Conservation (phyloP, 2,329 filamentous ascomycete species). For the Fonsecaea pugnacius region DNA sequence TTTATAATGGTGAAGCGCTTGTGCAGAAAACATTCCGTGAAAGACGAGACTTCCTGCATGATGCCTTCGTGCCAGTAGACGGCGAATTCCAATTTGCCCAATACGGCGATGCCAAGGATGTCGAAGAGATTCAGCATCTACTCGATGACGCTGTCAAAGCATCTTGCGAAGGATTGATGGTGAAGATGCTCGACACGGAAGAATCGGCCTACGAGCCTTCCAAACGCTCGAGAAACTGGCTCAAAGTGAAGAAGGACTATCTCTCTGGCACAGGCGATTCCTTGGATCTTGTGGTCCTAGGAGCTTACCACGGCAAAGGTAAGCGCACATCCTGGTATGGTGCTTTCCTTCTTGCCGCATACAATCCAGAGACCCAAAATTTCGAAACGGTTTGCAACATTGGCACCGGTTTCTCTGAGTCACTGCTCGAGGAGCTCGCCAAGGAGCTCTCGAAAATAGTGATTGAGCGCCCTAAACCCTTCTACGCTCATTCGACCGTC, state of each 20-base stretch:
- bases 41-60: conserved; percentile 73
- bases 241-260: conserved; percentile 99
- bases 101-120: conserved; percentile 80
- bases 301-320: conserved; percentile 90
- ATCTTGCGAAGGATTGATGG: conserved; percentile 96
- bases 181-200: conserved; percentile 95
- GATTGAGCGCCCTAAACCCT: conserved; percentile 91
- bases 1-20: conserved; percentile 85
- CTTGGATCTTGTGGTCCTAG: conserved; percentile 91
- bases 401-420: conserved; percentile 94
- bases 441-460: conserved; percentile 72
- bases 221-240: conserved; percentile 95
- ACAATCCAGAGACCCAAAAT: conserved; percentile 76
- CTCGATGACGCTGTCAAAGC: conserved; percentile 94
- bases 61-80: conserved; percentile 75
- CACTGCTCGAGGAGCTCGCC: conserved; percentile 86
- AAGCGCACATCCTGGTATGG: conserved; percentile 96
- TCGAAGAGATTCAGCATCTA: conserved; percentile 91
- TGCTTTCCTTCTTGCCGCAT: conserved; percentile 92
- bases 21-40: conserved; percentile 87
- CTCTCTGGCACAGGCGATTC: conserved; percentile 92
- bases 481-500: conserved; percentile 82
- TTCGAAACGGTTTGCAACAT: conserved; percentile 99
- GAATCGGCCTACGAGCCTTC: conserved; percentile 96
- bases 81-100: conserved; percentile 92